Conservation (phyloP, 2,329 filamentous ascomycete genomes). For the Trichoderma oligosporum region DNA sequence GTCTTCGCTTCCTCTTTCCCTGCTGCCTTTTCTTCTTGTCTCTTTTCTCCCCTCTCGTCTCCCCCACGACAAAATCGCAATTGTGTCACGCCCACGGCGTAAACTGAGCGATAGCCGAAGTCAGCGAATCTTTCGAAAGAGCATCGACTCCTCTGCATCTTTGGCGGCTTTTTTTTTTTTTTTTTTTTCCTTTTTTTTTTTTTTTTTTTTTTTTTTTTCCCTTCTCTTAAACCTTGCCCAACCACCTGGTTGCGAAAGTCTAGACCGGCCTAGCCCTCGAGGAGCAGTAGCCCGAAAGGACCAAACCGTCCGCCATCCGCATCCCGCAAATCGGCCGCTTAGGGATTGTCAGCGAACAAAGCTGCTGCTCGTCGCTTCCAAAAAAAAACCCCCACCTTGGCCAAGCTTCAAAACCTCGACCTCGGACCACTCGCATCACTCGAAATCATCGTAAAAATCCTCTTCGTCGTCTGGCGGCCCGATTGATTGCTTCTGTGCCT, state of each 20-base stretch:
- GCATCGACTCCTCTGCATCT: background rate
- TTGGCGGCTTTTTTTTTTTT: background rate
- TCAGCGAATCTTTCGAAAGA: background rate
- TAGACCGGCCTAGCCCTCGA: conserved; percentile 18
- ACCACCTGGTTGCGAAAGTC: conserved; percentile 7
- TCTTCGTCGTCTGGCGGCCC: conserved; percentile 12
- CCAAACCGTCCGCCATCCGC: conserved; percentile 17
- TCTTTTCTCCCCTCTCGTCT: background rate
- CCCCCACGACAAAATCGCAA: conserved; percentile 2
- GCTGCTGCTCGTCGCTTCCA: conserved; percentile 10
- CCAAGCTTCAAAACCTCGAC: conserved; percentile 12
- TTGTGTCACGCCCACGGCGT: background rate
- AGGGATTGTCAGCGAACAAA: conserved; percentile 12
- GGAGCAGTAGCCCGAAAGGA: conserved; percentile 11
- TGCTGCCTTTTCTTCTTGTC: background rate
- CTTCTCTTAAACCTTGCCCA: too few species aligned
- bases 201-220: too few species aligned
- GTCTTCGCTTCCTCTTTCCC: background rate
- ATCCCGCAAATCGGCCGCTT: conserved; percentile 19
- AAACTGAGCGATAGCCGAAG: conserved; percentile 16
- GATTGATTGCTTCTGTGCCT: conserved; percentile 11
- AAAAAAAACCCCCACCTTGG: conserved; percentile 16
- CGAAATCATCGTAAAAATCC: background rate
- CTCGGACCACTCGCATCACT: conserved; percentile 8
- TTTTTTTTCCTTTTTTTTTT: too few species aligned